Conservation (phyloP, 345 rosid species). For the Schrenkiella parvula region DNA sequence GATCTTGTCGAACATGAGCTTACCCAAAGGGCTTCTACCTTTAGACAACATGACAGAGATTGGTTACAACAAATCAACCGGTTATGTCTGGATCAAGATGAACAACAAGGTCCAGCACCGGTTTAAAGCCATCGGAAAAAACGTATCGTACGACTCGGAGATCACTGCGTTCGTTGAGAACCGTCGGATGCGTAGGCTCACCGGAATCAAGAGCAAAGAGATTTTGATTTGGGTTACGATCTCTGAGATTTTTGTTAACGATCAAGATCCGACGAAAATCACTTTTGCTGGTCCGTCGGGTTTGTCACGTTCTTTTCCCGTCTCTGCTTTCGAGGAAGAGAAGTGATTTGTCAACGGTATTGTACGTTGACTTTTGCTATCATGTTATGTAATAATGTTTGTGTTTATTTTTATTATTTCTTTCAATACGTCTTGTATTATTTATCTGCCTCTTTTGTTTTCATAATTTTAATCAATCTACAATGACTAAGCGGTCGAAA, state of each 20-base stretch:
- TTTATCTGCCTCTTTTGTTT: neutral
- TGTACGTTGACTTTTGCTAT: neutral
- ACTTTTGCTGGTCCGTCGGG: slow-evolving; percentile 47
- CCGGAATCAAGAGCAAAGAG: slow-evolving; percentile 58
- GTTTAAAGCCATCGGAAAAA: slow-evolving; percentile 37
- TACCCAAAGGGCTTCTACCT: slow-evolving; percentile 58
- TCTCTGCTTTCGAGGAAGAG: slow-evolving; percentile 45
- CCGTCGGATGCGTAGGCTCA: slow-evolving; percentile 41
- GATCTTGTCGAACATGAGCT: slow-evolving; percentile 38
- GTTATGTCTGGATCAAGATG: slow-evolving; percentile 66
- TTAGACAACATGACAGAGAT: slow-evolving; percentile 49
- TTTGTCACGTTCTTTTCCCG: slow-evolving; percentile 49
- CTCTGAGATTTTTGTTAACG: slow-evolving; percentile 44
- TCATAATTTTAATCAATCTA: neutral
- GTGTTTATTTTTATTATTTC: neutral
- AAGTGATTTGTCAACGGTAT: slow-evolving; percentile 4
- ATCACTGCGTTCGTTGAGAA: slow-evolving; percentile 52
- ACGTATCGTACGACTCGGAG: slow-evolving; percentile 47
- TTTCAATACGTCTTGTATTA: neutral
- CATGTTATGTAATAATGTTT: neutral
- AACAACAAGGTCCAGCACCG: slow-evolving; percentile 38
- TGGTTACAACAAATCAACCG: slow-evolving; percentile 46
- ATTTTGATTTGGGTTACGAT: slow-evolving; percentile 54
- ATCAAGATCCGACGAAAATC: slow-evolving; percentile 33
- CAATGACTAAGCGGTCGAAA: neutral